Percentiles rank a stretch among this genome's conserved stretches.
These are phyloP conservation scores for Friedmanniomyces simplex DNA, from an alignment of 495 filamentous ascomycete genomes.

Conservation along the genomic window DNA sequence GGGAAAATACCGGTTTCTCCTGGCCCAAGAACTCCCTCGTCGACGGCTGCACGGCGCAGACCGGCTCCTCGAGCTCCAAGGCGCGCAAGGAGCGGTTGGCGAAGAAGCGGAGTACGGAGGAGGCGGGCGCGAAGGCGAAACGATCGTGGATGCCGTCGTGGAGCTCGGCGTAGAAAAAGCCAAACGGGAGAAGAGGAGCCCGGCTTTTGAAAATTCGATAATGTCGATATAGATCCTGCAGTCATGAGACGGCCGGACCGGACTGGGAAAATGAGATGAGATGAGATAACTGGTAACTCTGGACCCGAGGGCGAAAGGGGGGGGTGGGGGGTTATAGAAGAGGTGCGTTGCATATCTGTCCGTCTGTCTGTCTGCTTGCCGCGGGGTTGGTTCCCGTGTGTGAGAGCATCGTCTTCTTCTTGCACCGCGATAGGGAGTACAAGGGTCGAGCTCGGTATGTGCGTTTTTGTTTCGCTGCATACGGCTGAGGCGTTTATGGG, in stretches of 20 bases:
- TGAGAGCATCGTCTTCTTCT: too few relatives aligned
- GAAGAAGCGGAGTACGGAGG: background rate
- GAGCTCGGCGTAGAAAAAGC: background rate
- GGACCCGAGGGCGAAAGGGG: too few relatives aligned
- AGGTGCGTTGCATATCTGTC: too few relatives aligned
- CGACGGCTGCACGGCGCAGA: constrained; percentile 29
- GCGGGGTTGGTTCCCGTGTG: too few relatives aligned
- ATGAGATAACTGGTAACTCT: too few relatives aligned
- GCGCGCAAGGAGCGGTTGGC: constrained; percentile 7
- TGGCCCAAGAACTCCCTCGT: constrained; percentile 42
- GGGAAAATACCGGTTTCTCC: constrained; percentile 27
- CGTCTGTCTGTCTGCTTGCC: too few relatives aligned
- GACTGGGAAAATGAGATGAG: background rate
- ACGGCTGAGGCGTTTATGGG: background rate
- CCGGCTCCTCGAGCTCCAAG: constrained; percentile 4
- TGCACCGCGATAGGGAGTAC: too few relatives aligned
- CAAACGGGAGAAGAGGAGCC: too few relatives aligned
- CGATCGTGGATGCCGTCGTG: constrained; percentile 7
- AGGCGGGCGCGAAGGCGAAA: background rate
- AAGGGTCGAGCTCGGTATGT: too few relatives aligned
- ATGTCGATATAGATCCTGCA: background rate
- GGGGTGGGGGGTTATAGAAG: too few relatives aligned
- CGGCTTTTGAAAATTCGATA: background rate
- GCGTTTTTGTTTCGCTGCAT: background rate
- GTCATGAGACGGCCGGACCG: background rate